Conservation (phyloP, 495 filamentous ascomycete genomes). For the Tuber calosporum region DNA sequence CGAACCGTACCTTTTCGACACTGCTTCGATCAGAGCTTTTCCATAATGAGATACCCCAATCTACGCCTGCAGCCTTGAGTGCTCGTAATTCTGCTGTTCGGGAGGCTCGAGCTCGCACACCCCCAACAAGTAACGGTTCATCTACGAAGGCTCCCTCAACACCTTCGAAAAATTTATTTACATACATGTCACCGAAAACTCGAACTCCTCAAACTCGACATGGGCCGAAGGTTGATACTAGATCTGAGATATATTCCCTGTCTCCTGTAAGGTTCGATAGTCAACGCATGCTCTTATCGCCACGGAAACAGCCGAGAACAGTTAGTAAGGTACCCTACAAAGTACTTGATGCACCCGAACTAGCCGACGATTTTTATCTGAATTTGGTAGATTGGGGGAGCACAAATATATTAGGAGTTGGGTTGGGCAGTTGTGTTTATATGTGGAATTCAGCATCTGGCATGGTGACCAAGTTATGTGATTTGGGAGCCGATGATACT, state of each 20-base stretch:
- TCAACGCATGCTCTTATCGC: slow-evolving; percentile 83
- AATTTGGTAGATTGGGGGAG: slow-evolving; percentile 99
- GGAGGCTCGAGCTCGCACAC: slow-evolving; percentile 64
- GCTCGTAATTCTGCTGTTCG: slow-evolving; percentile 39
- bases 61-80: slow-evolving; percentile 57
- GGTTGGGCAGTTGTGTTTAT: slow-evolving; percentile 87
- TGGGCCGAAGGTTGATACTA: slow-evolving; percentile 74
- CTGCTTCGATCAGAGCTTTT: slow-evolving; percentile 85
- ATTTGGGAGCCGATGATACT: slow-evolving; percentile 74
- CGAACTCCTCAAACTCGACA: slow-evolving; percentile 82
- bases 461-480: slow-evolving; percentile 83
- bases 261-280: slow-evolving; percentile 85
- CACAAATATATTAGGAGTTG: slow-evolving; percentile 84
- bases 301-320: slow-evolving; percentile 74
- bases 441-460: slow-evolving; percentile 94
- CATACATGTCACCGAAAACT: slow-evolving; percentile 76
- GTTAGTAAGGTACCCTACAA: slow-evolving; percentile 97
- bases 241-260: slow-evolving; percentile 85
- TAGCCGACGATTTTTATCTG: slow-evolving; percentile 95
- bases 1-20: slow-evolving; percentile 83
- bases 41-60: slow-evolving; percentile 77
- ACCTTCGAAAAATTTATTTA: slow-evolving; percentile 94
- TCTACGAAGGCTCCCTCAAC: slow-evolving; percentile 71
- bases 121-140: slow-evolving; percentile 60
- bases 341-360: slow-evolving; percentile 88